Base-by-base conservation (phyloP, 108 stramenopile species). In the Fragilaria radians region DNA sequence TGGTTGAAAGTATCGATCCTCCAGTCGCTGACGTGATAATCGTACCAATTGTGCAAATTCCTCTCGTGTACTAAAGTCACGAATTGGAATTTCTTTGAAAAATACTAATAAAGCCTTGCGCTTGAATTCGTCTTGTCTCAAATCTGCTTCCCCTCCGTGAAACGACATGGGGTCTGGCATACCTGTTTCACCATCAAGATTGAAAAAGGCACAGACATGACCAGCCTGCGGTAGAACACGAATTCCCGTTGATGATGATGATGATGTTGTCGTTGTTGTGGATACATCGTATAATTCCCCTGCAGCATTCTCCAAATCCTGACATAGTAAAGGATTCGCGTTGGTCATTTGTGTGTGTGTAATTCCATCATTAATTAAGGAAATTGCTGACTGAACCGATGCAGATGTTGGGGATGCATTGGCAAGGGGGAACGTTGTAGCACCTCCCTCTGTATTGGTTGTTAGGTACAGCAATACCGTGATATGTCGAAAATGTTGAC, bases 381-480 rank as follows among this genome's bases (percentile, higher is more conserved):
- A 1, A 4, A 19, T 3, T 4, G 47, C 19, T 23, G 47, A 48
- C 4, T 2, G 1, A 19, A 4, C 19, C 2, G 1, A 4, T 22
- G 19, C 47, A 48, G 47, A 4, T 48, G 47, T 1, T 4, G 1
- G 2, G 19, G 2, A 22, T 4, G 19, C 23, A 21, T n/a, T 5
- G 23, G 57, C 57, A 2, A 58, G 32, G 32, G 57, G 57, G 42
- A 58, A 58, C 17, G 42, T 58, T 17, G 57, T 58, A 46, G 57
- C 32, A 34, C 57, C 57, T 36, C 1, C 26, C 17, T 28, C 26
- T n/a, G n/a, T n/a, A 28, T 53, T 53, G 3, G 27, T 53, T 24
- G 32, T 58, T 5, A 58, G 30, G 42, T 58, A 58, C 32, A 58
- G 4, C 22, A 58, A 23, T 2, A 46, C 30, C 17, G 57, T 58